A percentile compares a stretch with the other conserved stretches of the same genome.
Conservation (phyloP, 2,329 filamentous ascomycete genomes). For the Thermomyces lanuginosus region DNA sequence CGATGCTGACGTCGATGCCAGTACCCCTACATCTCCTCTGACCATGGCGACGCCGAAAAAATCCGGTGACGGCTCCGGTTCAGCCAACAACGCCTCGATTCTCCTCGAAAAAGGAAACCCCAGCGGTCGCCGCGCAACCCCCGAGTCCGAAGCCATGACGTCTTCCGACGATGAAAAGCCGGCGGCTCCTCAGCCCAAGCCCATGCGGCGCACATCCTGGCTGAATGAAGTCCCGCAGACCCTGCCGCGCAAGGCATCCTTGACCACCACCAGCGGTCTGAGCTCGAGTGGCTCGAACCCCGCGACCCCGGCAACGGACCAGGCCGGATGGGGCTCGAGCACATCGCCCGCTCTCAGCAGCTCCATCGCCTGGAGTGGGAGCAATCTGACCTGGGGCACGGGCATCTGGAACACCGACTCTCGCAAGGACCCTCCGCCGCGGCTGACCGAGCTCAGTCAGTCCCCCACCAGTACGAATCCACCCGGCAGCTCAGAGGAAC, state of each 20-base stretch:
- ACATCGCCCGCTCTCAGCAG: slow-evolving; percentile 23
- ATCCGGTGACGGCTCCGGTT: slow-evolving; percentile 12
- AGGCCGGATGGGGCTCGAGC: slow-evolving; percentile 27
- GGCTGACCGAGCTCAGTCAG: slow-evolving; percentile 56
- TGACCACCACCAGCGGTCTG: slow-evolving; percentile 55
- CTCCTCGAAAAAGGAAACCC: slow-evolving; percentile 58
- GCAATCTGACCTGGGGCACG: slow-evolving; percentile 54
- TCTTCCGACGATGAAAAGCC: slow-evolving; percentile 79
- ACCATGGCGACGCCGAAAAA: too few species aligned
- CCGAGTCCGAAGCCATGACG: slow-evolving; percentile 81
- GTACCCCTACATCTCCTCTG: too few species aligned
- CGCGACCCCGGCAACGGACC: slow-evolving; percentile 58
- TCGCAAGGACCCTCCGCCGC: slow-evolving; percentile 59
- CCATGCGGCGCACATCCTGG: slow-evolving; percentile 64
- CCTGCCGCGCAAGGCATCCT: slow-evolving; percentile 57
- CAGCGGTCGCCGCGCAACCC: slow-evolving; percentile 61
- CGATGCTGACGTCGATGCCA: too few species aligned
- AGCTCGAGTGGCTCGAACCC: slow-evolving; percentile 68
- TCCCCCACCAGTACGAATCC: slow-evolving; percentile 51
- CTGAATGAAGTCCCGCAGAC: slow-evolving; percentile 62
- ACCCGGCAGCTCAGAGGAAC: slow-evolving; percentile 32
- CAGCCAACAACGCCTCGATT: slow-evolving; percentile 45
- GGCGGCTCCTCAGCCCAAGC: slow-evolving; percentile 39
- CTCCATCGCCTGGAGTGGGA: slow-evolving; percentile 29
- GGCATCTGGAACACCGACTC: slow-evolving; percentile 67